Conservation (phyloP, 2,329 filamentous ascomycete genomes). For the Trichothecium sympodiale region DNA sequence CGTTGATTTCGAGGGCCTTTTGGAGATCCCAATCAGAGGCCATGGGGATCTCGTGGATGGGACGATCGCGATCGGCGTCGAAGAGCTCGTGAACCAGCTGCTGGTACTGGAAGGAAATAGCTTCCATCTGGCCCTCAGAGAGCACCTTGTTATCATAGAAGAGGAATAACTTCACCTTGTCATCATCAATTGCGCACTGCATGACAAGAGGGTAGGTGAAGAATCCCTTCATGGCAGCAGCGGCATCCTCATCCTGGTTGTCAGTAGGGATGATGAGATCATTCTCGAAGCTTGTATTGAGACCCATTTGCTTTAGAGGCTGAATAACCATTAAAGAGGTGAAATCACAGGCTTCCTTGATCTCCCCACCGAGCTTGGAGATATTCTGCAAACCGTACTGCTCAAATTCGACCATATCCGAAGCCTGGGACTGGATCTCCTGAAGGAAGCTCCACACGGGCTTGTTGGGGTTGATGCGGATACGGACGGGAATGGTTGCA, state of each 20-base stretch:
- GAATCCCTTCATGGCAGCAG: constrained; percentile 1
- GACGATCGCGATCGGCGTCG: not conserved
- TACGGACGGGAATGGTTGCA: constrained; percentile 6
- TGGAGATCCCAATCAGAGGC: constrained; percentile 1
- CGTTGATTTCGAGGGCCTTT: not conserved
- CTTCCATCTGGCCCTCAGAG: constrained; percentile 1
- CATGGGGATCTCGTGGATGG: not conserved
- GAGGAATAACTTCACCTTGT: constrained; percentile 3
- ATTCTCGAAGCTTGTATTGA: not conserved
- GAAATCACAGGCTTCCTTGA: constrained; percentile 5
- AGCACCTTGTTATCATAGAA: constrained; percentile 5
- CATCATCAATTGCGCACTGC: constrained; percentile 1
- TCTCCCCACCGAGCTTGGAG: constrained; percentile 4
- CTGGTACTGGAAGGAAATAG: constrained; percentile 3
- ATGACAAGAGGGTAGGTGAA: constrained; percentile 8
- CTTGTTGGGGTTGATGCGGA: constrained; percentile 4
- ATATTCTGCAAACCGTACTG: constrained; percentile 11
- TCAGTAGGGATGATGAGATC: not conserved
- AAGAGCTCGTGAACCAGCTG: constrained; percentile 2
- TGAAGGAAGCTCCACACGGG: constrained; percentile 4
- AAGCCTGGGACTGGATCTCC: constrained; percentile 7
- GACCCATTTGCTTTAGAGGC: constrained; percentile 2
- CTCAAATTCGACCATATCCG: constrained; percentile 10
- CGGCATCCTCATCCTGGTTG: not conserved
- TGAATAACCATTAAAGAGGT: constrained; percentile 3